Evolutionary conservation across 768 basidiomycete genomes (phyloP), one percentile per base, ranked within the genome.

Genomic region (Sistotremastrum niveocremeum): DNA sequence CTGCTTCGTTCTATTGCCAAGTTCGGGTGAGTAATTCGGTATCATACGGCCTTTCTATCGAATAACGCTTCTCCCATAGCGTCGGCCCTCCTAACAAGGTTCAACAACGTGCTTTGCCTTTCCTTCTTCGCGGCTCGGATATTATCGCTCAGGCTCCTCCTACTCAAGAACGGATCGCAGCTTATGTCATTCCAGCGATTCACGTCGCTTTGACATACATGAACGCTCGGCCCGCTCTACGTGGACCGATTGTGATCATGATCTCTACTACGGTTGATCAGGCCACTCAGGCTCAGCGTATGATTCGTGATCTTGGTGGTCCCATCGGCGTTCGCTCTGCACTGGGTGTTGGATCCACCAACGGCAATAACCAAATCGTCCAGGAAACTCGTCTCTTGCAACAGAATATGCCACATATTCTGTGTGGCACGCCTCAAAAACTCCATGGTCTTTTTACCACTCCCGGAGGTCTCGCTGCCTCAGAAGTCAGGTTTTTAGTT

Each of bases 61-160:
- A 32, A 20, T 49, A 30, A 41, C 41, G 45, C 45, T 45, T 47
- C 33, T 49, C 29, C 37, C 47, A 29, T 56, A 93, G 91, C 37
- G 82, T 98, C 51, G 93, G 94, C 1, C 95, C 95, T 2, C 95
- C 95, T 5, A 97, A 97, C 64, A 99, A 99, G 70, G 95, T 99
- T 53, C 95, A 98, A 64, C 90, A 94, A 58, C 77, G 94, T 41
- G 93, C 95, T 39, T 69, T 99, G 42, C 95, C 95, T 5, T 97
- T 97, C 67, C 77, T 99, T 49, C 72, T 98, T 34, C 77, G 84
- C 44, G 93, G 90, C 6, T 78, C 89, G 35, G 95, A 99, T 56
- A 97, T 98, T 57, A 98, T 99, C 56, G 93, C 94, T 6, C 95
- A 99, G 64, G 95, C 94, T 7, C 95, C 95, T 41, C 93, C 95